These are phyloP conservation scores for Tulasnella calospora DNA, from an alignment of 768 basidiomycete species.

Conservation along the genomic window DNA sequence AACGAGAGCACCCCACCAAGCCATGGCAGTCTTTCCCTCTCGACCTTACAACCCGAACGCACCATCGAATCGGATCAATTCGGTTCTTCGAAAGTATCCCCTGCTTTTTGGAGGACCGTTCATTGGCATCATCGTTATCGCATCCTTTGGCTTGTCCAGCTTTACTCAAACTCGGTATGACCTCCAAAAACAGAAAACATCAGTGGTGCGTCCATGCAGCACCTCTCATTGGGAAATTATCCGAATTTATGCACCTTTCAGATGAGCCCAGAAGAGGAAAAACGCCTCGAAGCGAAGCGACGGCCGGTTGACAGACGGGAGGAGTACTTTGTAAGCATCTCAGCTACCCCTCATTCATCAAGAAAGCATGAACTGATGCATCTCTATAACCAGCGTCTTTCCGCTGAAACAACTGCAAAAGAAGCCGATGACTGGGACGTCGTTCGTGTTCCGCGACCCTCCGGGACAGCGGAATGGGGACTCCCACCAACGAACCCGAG, in stretches of 20 bases:
- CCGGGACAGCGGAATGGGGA: slow-evolving; percentile 92
- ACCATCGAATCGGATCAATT: slow-evolving; percentile 28
- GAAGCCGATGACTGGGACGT: slow-evolving; percentile 81
- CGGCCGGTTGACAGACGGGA: slow-evolving; percentile 89
- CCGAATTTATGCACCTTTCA: slow-evolving; percentile 30
- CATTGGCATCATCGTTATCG: slow-evolving; percentile 73
- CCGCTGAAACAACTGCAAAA: slow-evolving; percentile 4
- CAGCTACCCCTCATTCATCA: background rate
- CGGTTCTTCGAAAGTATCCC: slow-evolving; percentile 46
- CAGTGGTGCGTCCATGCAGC: slow-evolving; percentile 45
- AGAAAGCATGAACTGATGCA: background rate
- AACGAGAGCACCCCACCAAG: background rate
- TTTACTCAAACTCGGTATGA: slow-evolving; percentile 93
- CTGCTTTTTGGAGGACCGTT: slow-evolving; percentile 83
- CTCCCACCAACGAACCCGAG: background rate
- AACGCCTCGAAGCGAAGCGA: slow-evolving; percentile 61
- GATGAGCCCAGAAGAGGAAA: slow-evolving; percentile 75
- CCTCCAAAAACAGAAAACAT: slow-evolving; percentile 72
- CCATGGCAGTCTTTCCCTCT: slow-evolving; percentile 33
- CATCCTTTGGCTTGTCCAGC: slow-evolving; percentile 74
- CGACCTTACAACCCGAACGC: slow-evolving; percentile 30
- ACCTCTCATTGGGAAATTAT: slow-evolving; percentile 22
- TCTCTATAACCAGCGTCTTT: slow-evolving; percentile 8
- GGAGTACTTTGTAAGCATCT: slow-evolving; percentile 82
- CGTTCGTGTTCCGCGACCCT: slow-evolving; percentile 74